Base-by-base conservation (phyloP, 2,329 filamentous ascomycete species). In the Aspergillus udagawae region DNA sequence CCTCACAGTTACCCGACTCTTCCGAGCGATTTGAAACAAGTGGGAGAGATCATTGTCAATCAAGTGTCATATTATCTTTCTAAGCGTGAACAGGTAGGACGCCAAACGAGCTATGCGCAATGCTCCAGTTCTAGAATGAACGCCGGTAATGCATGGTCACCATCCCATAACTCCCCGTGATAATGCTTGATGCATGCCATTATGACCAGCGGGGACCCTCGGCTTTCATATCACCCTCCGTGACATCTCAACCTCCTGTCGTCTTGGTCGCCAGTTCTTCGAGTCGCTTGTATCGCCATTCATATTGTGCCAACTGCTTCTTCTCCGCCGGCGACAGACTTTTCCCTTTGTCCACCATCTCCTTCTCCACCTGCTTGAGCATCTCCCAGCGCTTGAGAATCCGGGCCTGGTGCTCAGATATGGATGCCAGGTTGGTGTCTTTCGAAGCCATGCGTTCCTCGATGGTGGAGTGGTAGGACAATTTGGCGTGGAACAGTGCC, bases 331-430 rank as follows among this genome's bases (percentile, higher is more conserved):
- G 67, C 3, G 65, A 63, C 28, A 72, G 59, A n/a, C 60, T 58
- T 44, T 67, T 67, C 1, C 71, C 71, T 25, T 70, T 70, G 9
- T 72, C 70, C 9, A 57, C 59, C 54, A 71, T 60, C 54, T 73
- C 71, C 49, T 73, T 72, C 35, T 71, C 69, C 6, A 63, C 57
- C 35, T 72, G 67, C 49, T 69, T 70, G 9, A 73, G 58, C 63
- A 72, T 66, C 14, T 73, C 71, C 71, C 71, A 74, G 38, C 66
- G 65, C 49, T 71, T 72, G 48, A 74, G 61, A n/a, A 74, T 66
- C 27, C 64, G 65, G 14, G 66, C 68, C 53, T 74, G 71, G 38
- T 66, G 64, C 21, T 73, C 71, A 4, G 68, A 65, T 49, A 74
- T 72, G 1, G 71, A 72, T 1, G 55, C 61, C 9, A 73, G 62